Percentiles rank a stretch among this genome's conserved stretches.
Conservation (phyloP, 2,329 filamentous ascomycete species). For the Fragosphaeria purpurea region DNA sequence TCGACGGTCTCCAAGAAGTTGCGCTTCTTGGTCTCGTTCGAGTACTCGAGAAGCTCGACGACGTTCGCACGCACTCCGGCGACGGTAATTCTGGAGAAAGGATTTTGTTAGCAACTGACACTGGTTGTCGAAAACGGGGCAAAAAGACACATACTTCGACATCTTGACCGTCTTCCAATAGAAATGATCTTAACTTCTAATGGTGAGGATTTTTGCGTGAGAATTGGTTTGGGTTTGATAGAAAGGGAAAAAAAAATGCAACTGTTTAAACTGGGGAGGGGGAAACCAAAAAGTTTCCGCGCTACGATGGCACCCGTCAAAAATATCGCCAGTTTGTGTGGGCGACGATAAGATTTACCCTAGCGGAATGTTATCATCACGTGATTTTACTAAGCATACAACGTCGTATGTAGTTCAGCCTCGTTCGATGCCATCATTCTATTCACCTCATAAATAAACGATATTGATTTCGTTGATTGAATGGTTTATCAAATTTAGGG, state of each 20-base stretch:
- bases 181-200: slow-evolving; percentile 14
- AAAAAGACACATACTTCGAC: slow-evolving; percentile 45
- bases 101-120: slow-evolving; percentile 33
- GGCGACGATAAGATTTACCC: slow-evolving; percentile 1
- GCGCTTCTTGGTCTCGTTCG: slow-evolving; percentile 82
- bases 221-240: not conserved
- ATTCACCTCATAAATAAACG: too few relatives aligned
- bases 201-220: slow-evolving; percentile 19
- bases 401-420: too few relatives aligned
- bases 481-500: too few relatives aligned
- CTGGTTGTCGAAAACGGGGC: slow-evolving; percentile 49
- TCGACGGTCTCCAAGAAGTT: slow-evolving; percentile 64
- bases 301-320: not conserved
- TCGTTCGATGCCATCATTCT: too few relatives aligned
- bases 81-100: slow-evolving; percentile 14
- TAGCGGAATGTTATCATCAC: not conserved
- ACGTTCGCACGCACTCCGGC: slow-evolving; percentile 64
- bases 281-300: not conserved
- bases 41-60: slow-evolving; percentile 90
- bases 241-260: slow-evolving; percentile 1
- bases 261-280: not conserved
- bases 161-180: slow-evolving; percentile 66
- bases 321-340: not conserved
- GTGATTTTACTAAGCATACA: not conserved
- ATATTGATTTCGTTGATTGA: too few relatives aligned